Percentiles rank a stretch among this genome's conserved stretches.
These are phyloP conservation scores for Candida maltosa DNA, from an alignment of 805 yeast genomes.

Conservation along the genomic window DNA sequence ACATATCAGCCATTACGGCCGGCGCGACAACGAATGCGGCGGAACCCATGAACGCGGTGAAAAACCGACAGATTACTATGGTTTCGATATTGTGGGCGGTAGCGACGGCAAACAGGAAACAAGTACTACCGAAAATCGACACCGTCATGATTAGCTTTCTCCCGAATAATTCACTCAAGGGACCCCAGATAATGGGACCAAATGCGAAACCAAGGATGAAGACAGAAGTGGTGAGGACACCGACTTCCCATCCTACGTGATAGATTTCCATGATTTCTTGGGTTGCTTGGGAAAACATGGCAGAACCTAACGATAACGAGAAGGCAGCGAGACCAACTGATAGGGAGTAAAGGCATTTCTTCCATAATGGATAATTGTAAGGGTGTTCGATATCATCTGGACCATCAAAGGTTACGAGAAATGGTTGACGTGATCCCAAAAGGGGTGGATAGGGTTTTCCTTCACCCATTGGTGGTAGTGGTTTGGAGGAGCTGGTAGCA, in stretches of 20 bases:
- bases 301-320: constrained; percentile 70
- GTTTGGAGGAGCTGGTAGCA: constrained; percentile 22
- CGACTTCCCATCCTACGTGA: constrained; percentile 75
- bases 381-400: constrained; percentile 79
- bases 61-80: constrained; percentile 70
- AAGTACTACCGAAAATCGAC: constrained; percentile 35
- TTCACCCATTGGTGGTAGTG: constrained; percentile 61
- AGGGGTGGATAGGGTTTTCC: constrained; percentile 61
- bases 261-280: constrained; percentile 45
- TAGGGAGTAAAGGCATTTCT: constrained; percentile 1
- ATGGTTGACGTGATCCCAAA: constrained; percentile 52
- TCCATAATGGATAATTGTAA: constrained; percentile 60
- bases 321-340: constrained; percentile 29
- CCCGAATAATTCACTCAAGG: constrained; percentile 26
- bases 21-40: constrained; percentile 84
- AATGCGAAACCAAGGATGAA: constrained; percentile 92
- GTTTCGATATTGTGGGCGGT: constrained; percentile 79
- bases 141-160: constrained; percentile 41
- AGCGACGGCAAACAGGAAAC: constrained; percentile 63
- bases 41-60: constrained; percentile 79
- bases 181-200: constrained; percentile 84
- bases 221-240: constrained; percentile 70
- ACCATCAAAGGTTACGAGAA: constrained; percentile 73
- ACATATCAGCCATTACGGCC: constrained; percentile 84
- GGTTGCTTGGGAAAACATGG: constrained; percentile 71